Conservation (phyloP, 305 asterid species). For the Petunia hybrid region DNA sequence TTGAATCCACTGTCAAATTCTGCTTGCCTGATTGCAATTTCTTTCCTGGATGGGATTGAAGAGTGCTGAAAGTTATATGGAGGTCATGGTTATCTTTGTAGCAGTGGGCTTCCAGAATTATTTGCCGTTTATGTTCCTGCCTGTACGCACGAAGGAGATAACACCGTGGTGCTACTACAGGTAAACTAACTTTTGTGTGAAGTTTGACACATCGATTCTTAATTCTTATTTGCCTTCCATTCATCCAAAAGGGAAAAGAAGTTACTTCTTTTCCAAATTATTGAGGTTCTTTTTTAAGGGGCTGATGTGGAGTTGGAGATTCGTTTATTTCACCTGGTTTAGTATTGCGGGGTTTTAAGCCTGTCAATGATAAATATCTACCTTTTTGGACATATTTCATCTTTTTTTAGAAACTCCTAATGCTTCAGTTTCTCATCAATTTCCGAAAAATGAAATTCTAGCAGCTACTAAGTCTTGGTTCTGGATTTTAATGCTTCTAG, state of each 20-base stretch:
- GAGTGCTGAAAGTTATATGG: conserved; percentile 98
- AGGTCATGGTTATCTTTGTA: conserved; percentile 97
- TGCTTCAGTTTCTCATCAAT: no score
- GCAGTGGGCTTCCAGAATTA: conserved; percentile 98
- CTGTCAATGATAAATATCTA: no score
- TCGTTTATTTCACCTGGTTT: no score
- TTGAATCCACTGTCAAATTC: background rate
- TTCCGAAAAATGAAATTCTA: background rate
- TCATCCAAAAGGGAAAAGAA: background rate
- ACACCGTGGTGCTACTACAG: conserved; percentile 85
- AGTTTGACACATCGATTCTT: background rate
- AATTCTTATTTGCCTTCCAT: background rate
- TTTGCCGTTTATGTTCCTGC: conserved; percentile 99
- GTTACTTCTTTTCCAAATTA: background rate
- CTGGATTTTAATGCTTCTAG: background rate
- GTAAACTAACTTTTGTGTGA: conserved; percentile 39
- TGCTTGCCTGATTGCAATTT: background rate
- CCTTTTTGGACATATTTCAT: no score
- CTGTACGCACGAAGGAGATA: conserved; percentile 99
- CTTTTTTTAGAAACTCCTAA: background rate
- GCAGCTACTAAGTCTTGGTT: background rate
- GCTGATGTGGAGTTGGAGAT: no score
- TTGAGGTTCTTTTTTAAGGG: no score
- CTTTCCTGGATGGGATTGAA: conserved; percentile 90
- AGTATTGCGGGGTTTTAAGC: no score